Percentiles rank a stretch among this genome's conserved stretches.
Evolutionary conservation across 139 green algal genomes (phyloP).

Genomic region (Chlorella sp.): DNA sequence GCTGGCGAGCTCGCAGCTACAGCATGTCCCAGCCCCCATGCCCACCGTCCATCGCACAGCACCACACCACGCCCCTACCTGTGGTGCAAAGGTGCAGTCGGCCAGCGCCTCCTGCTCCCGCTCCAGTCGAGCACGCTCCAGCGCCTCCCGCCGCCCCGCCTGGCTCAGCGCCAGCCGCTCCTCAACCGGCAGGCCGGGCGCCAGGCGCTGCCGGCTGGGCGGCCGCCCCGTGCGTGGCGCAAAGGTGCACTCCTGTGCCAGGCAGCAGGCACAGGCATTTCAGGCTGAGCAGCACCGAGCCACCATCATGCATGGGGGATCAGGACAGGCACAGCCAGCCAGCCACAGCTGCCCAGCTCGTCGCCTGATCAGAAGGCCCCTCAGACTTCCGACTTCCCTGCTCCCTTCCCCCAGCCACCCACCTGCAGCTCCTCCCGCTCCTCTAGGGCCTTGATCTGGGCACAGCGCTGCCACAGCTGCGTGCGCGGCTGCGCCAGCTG

Average conservation of each 20-base stretch:
- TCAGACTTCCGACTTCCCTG: too few relatives aligned
- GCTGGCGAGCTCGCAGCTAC: too few relatives aligned
- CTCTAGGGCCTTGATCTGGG: constrained; percentile 28
- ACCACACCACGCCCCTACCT: background rate
- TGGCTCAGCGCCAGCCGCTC: constrained; percentile 32
- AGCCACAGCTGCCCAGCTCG: too few relatives aligned
- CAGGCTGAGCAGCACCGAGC: background rate
- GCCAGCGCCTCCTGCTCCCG: constrained; percentile 34
- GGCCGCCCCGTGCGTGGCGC: constrained; percentile 39
- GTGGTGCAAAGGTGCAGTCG: constrained; percentile 54
- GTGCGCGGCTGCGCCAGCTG: constrained; percentile 44
- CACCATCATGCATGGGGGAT: constrained; percentile 25
- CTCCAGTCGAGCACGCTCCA: constrained; percentile 38
- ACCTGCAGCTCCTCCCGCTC: constrained; percentile 38
- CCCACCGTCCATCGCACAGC: too few relatives aligned
- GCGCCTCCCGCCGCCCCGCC: constrained; percentile 21
- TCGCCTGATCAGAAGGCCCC: too few relatives aligned
- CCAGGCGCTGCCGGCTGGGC: constrained; percentile 8
- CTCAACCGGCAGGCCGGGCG: constrained; percentile 32
- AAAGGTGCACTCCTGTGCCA: constrained; percentile 52
- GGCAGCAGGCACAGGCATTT: too few relatives aligned
- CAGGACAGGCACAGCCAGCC: too few relatives aligned
- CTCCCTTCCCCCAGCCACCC: too few relatives aligned
- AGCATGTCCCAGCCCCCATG: too few relatives aligned
- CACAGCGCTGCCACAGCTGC: constrained; percentile 46